These are phyloP conservation scores for Penicillium lividum DNA, from an alignment of 495 filamentous ascomycete species.

Conservation along the genomic window DNA sequence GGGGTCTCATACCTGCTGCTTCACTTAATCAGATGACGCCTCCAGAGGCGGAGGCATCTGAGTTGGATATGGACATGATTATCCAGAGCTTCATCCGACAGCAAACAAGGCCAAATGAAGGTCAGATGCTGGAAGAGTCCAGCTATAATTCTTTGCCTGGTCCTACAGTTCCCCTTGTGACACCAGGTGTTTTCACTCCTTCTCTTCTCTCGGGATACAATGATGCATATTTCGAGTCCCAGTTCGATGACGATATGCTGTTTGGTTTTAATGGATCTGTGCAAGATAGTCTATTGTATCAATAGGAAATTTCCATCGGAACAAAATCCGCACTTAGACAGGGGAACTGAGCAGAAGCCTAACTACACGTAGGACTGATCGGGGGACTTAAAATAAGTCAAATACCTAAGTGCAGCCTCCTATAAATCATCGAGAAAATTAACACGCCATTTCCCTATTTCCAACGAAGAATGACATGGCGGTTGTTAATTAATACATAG, in stretches of 20 bases:
- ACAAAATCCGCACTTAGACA: background rate
- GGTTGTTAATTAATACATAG: too few species aligned
- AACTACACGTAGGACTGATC: too few species aligned
- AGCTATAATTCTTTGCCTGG: background rate
- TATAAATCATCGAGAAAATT: too few species aligned
- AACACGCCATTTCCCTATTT: too few species aligned
- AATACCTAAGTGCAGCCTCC: too few species aligned
- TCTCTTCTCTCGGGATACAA: background rate
- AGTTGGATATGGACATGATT: slow-evolving; percentile 37
- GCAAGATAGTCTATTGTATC: slow-evolving; percentile 23
- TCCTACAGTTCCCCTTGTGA: background rate
- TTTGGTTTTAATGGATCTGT: slow-evolving; percentile 28
- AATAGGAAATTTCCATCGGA: background rate
- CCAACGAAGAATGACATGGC: too few species aligned
- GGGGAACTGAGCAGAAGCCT: too few species aligned
- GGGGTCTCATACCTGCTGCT: background rate
- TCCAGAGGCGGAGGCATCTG: slow-evolving; percentile 22
- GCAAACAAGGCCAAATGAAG: slow-evolving; percentile 8
- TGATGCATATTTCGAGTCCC: slow-evolving; percentile 9
- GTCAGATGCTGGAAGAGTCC: slow-evolving; percentile 1
- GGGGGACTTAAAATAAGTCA: too few species aligned
- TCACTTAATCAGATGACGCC: slow-evolving; percentile 12
- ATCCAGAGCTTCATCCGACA: slow-evolving; percentile 37
- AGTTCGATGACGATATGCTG: slow-evolving; percentile 27
- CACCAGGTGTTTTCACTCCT: background rate